Percentiles rank a stretch among this genome's conserved stretches.
Evolutionary conservation across 1,284 basidiomycete genomes (phyloP).

Genomic region (Sanghuangporus sanghuang): DNA sequence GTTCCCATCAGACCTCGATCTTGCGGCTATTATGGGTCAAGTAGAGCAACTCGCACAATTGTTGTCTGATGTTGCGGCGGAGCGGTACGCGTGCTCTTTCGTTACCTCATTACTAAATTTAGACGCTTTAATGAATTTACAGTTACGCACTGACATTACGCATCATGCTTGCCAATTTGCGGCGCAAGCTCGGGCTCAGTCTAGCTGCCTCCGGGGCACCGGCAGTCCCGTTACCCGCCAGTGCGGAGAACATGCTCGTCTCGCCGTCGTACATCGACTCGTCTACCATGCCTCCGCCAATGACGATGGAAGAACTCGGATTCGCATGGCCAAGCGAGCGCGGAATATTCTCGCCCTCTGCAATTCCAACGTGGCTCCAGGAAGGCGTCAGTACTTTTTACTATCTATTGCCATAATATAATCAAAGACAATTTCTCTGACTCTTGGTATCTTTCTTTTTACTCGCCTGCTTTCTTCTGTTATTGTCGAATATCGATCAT

Average conservation of each 20-base stretch:
- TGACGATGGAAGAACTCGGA: constrained; percentile 79
- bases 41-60: constrained; percentile 82
- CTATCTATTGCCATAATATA: background rate
- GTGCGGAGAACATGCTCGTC: constrained; percentile 52
- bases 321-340: constrained; percentile 72
- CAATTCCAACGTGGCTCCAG: constrained; percentile 77
- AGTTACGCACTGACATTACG: constrained; percentile 86
- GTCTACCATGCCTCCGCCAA: constrained; percentile 49
- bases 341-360: constrained; percentile 70
- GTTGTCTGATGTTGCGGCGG: constrained; percentile 82
- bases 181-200: constrained; percentile 74
- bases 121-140: background rate
- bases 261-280: constrained; percentile 53
- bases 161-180: constrained; percentile 85
- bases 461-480: background rate
- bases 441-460: background rate
- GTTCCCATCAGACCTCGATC: constrained; percentile 77
- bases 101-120: constrained; percentile 2
- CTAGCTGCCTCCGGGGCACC: constrained; percentile 43
- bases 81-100: constrained; percentile 45
- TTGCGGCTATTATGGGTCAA: constrained; percentile 66
- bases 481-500: background rate
- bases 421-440: background rate
- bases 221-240: constrained; percentile 40
- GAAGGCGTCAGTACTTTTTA: constrained; percentile 52